Percentiles rank a stretch among this genome's conserved stretches.
These are phyloP conservation scores for Zasmidium cellare DNA, from an alignment of 2,329 filamentous ascomycete genomes.

Conservation along the genomic window DNA sequence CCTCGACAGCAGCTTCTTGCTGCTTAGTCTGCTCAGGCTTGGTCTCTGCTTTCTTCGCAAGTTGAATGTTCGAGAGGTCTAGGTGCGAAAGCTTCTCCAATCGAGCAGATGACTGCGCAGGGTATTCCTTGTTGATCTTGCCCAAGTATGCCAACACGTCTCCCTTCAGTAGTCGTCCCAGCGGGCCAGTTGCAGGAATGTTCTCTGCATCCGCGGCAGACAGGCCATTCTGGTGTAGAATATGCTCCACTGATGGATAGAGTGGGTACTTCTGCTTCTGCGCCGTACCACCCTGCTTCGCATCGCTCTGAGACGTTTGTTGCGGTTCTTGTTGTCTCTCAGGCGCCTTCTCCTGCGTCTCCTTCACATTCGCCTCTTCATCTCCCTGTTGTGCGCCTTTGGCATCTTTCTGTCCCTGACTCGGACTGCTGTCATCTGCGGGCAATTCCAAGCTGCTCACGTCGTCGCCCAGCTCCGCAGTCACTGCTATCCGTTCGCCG, in stretches of 20 bases:
- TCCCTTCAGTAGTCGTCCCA: slow-evolving; percentile 87
- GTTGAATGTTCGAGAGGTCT: slow-evolving; percentile 93
- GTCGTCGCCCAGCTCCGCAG: slow-evolving; percentile 81
- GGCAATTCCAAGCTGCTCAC: slow-evolving; percentile 72
- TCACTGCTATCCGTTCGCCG: slow-evolving; percentile 76
- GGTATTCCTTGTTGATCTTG: slow-evolving; percentile 69
- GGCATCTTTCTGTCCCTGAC: slow-evolving; percentile 13
- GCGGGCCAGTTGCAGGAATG: slow-evolving; percentile 85
- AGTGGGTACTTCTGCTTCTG: slow-evolving; percentile 70
- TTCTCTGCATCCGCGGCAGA: slow-evolving; percentile 72
- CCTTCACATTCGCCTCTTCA: slow-evolving; percentile 14
- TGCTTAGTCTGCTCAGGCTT: slow-evolving; percentile 45
- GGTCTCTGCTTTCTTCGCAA: slow-evolving; percentile 49
- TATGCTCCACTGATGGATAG: slow-evolving; percentile 78
- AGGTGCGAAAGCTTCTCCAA: slow-evolving; percentile 78
- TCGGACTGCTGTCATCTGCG: slow-evolving; percentile 56
- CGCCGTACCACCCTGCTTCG: slow-evolving; percentile 44
- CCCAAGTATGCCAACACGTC: slow-evolving; percentile 91
- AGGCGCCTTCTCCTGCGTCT: slow-evolving; percentile 9
- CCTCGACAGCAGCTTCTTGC: slow-evolving; percentile 41
- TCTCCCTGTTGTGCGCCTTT: slow-evolving; percentile 12
- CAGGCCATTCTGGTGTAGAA: slow-evolving; percentile 78
- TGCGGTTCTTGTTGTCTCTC: slow-evolving; percentile 8
- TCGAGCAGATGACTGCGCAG: slow-evolving; percentile 67
- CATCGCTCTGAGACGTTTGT: slow-evolving; percentile 10